phyloP scores from a whole-genome alignment of 805 yeast genomes.

The Candida wancherniae region DNA sequence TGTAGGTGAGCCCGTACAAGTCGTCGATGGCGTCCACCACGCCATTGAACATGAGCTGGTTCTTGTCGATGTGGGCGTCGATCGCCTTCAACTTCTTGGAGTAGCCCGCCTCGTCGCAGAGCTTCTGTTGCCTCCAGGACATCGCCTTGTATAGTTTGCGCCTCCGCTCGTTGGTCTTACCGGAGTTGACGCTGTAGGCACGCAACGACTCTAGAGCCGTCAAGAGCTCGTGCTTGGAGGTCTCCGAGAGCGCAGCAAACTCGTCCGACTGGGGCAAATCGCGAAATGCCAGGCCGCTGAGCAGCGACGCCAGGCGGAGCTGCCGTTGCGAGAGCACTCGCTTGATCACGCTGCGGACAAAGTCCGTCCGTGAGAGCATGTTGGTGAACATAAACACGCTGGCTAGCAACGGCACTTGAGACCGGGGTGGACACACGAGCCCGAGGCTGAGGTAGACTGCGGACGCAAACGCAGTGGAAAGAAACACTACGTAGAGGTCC shows the following conservation, averaged over 20 bases:
- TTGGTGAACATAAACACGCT: conserved; percentile 28
- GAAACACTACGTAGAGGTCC: conserved; percentile 7
- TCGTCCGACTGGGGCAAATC: conserved; percentile 1
- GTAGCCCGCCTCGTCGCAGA: conserved; percentile 52
- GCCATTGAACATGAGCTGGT: conserved; percentile 43
- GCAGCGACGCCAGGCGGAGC: neutral
- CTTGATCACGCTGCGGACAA: conserved; percentile 13
- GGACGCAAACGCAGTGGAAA: conserved; percentile 6
- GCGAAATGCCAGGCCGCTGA: neutral
- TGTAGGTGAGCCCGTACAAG: conserved; percentile 39
- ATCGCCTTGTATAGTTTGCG: conserved; percentile 41
- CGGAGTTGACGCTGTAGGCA: conserved; percentile 36
- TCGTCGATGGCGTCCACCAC: conserved; percentile 43
- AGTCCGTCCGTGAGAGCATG: conserved; percentile 28
- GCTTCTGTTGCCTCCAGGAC: conserved; percentile 52
- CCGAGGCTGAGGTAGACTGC: conserved; percentile 19
- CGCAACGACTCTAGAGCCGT: conserved; percentile 46
- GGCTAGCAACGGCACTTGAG: conserved; percentile 25
- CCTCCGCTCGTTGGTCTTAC: conserved; percentile 43
- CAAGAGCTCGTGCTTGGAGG: conserved; percentile 27
- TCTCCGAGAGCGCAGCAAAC: conserved; percentile 15
- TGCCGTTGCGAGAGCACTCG: conserved; percentile 1
- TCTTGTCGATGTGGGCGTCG: conserved; percentile 44
- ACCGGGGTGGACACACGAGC: conserved; percentile 13
- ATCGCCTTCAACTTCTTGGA: conserved; percentile 45